phyloP scores from a whole-genome alignment of 2,329 filamentous ascomycete genomes.

The Tolypocladium album region DNA sequence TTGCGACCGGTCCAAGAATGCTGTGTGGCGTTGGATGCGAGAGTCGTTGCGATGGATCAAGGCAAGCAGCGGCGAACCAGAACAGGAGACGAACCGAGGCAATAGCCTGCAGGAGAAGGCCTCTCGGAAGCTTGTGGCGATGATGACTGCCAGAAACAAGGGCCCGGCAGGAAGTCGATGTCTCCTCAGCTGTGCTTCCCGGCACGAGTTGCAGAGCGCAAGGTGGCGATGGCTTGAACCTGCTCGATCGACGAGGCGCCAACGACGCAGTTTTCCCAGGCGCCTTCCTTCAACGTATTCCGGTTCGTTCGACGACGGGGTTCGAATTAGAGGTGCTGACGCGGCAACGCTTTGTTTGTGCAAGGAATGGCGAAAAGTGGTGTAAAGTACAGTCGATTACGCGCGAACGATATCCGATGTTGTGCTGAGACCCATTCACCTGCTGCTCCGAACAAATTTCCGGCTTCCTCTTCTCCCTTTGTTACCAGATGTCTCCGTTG shows the following conservation, averaged over 20 bases:
- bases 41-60: background rate
- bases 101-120: too few species aligned
- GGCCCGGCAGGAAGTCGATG: too few species aligned
- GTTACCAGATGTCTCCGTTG: conserved; percentile 2
- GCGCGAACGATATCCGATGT: conserved; percentile 12
- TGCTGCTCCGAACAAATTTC: background rate
- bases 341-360: conserved; percentile 3
- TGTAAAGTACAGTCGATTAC: conserved; percentile 23
- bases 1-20: background rate
- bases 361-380: conserved; percentile 11
- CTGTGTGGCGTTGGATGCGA: background rate
- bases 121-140: background rate
- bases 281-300: background rate
- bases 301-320: background rate
- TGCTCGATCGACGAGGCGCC: background rate
- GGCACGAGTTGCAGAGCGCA: too few species aligned
- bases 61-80: too few species aligned
- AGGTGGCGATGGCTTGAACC: background rate
- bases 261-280: background rate
- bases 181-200: too few species aligned
- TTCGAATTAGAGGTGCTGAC: conserved; percentile 10
- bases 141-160: too few species aligned
- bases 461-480: background rate
- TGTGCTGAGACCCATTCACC: background rate
- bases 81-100: too few species aligned